A percentile compares a stretch with the other conserved stretches of the same genome.
These are phyloP conservation scores for Gnaphalium uliginosum DNA, from an alignment of 129 eudicot species.

Conservation along the genomic window DNA sequence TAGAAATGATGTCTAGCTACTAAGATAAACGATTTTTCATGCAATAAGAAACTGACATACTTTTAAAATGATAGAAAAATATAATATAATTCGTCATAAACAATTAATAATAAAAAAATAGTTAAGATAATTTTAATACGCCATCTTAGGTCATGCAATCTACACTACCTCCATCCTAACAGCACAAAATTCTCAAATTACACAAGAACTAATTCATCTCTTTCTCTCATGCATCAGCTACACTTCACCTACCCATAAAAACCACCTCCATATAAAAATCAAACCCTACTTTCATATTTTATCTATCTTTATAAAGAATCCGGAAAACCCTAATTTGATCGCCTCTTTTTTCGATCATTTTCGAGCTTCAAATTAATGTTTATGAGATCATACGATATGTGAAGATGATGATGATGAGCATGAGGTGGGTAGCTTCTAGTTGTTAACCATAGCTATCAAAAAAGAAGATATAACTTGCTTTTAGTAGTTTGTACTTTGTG, in stretches of 20 bases:
- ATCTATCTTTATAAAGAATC: not conserved
- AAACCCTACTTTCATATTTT: constrained; percentile 34
- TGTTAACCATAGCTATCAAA: constrained; percentile 42
- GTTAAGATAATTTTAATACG: constrained; percentile 29
- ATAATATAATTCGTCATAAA: not conserved
- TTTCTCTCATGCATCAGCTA: constrained; percentile 66
- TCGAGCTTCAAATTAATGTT: constrained; percentile 21
- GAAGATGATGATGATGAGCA: constrained; percentile 30
- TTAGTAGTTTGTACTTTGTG: constrained; percentile 32
- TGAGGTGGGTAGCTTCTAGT: constrained; percentile 40
- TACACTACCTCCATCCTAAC: constrained; percentile 38
- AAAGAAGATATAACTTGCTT: constrained; percentile 28
- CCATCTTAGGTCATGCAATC: constrained; percentile 48
- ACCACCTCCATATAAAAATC: constrained; percentile 33
- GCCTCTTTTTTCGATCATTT: constrained; percentile 10
- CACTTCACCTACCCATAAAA: constrained; percentile 73
- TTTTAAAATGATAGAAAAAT: not conserved
- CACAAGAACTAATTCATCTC: constrained; percentile 36
- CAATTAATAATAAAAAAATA: not conserved
- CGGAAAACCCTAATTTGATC: constrained; percentile 9
- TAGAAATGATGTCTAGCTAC: not conserved
- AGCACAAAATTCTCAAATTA: constrained; percentile 30
- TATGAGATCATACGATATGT: constrained; percentile 27
- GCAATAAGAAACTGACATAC: not conserved
- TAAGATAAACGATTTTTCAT: not conserved